Conservation (phyloP, 1,284 basidiomycete species). For the Peniophora sp. region DNA sequence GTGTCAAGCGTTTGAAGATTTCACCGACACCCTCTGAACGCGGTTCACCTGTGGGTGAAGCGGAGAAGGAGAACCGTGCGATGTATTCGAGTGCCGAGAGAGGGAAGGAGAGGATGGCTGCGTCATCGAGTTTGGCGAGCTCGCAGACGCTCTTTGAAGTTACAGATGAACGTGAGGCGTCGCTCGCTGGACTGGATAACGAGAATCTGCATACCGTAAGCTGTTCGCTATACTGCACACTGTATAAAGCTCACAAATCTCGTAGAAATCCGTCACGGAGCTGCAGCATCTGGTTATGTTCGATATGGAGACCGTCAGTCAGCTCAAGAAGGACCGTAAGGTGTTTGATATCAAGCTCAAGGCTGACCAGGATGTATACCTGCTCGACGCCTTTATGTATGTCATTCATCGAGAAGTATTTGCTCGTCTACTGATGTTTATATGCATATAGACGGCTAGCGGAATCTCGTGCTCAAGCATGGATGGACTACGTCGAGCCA, state of each 20-base stretch:
- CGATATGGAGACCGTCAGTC: background rate
- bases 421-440: background rate
- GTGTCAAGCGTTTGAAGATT: background rate
- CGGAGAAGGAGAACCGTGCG: background rate
- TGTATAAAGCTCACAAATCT: background rate
- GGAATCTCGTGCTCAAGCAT: constrained; percentile 4
- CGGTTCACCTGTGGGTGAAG: background rate
- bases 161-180: background rate
- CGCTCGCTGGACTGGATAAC: background rate
- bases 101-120: background rate
- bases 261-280: background rate
- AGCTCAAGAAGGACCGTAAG: constrained; percentile 2
- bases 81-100: background rate
- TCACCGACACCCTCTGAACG: no score
- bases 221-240: background rate
- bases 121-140: background rate
- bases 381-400: constrained; percentile 6
- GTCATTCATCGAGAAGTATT: background rate
- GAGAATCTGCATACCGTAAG: background rate
- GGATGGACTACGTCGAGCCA: no score
- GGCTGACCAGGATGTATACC: constrained; percentile 4
- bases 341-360: constrained; percentile 2
- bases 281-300: background rate
- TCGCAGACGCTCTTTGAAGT: background rate
- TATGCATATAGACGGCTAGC: constrained; percentile 5